These are phyloP conservation scores for Austroboletus niveus DNA, from an alignment of 1,284 basidiomycete genomes.

Conservation along the genomic window DNA sequence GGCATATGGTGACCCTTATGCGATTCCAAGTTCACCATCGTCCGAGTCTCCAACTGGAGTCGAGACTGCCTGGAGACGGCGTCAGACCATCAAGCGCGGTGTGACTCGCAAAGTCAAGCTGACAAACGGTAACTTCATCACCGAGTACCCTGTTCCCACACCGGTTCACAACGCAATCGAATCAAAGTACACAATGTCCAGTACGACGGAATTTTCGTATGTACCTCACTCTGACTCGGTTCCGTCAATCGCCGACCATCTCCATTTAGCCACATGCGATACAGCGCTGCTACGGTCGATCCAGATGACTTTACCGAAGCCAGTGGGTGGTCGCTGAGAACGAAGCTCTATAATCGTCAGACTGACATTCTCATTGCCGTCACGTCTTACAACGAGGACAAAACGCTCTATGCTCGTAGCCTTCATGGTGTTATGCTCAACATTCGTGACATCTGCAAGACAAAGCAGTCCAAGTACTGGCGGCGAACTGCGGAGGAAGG, in stretches of 20 bases:
- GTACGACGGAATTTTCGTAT: conserved; percentile 83
- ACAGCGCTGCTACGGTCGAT: conserved; percentile 91
- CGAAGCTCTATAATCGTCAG: conserved; percentile 83
- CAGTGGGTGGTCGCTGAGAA: conserved; percentile 81
- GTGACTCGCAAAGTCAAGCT: conserved; percentile 91
- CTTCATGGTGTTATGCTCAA: conserved; percentile 97
- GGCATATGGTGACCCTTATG: conserved; percentile 66
- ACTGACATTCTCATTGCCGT: conserved; percentile 94
- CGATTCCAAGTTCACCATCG: conserved; percentile 60
- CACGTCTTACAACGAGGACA: conserved; percentile 91
- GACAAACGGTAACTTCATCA: conserved; percentile 88
- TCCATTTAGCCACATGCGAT: conserved; percentile 76
- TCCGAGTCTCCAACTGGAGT: conserved; percentile 64
- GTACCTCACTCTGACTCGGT: conserved; percentile 28
- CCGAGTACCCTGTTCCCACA: conserved; percentile 88
- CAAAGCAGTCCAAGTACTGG: conserved; percentile 95
- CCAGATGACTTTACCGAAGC: conserved; percentile 89
- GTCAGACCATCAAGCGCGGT: conserved; percentile 90
- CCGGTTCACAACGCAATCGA: conserved; percentile 87
- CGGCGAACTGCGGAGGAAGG: conserved; percentile 83
- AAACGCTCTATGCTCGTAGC: conserved; percentile 89
- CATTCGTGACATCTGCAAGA: conserved; percentile 97
- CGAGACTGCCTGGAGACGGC: conserved; percentile 75
- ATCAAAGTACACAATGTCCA: conserved; percentile 68
- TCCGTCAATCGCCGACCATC: conserved; percentile 7